Conservation (phyloP, 305 asterid species). For the Stenogyne calaminthoides region DNA sequence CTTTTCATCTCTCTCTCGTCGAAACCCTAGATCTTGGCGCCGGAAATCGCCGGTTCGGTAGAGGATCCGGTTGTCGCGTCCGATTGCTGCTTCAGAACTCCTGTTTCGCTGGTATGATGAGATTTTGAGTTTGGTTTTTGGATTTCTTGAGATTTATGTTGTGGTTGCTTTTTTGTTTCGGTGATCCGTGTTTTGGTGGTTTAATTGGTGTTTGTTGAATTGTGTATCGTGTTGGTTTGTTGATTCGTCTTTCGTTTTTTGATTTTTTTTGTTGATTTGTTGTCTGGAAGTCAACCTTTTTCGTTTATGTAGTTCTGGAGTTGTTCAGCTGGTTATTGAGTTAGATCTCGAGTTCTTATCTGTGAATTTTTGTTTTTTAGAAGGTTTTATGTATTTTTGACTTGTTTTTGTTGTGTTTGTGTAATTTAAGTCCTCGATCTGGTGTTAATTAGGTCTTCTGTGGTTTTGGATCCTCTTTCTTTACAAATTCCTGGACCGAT, state of each 20-base stretch:
- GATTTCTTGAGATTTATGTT: not conserved
- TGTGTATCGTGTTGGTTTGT: not conserved
- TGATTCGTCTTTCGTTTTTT: not conserved
- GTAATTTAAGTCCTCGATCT: constrained; percentile 10
- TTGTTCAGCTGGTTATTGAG: constrained; percentile 2
- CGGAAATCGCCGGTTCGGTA: constrained; percentile 39
- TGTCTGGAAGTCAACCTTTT: not conserved
- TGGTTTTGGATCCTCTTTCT: not conserved
- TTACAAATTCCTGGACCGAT: not conserved
- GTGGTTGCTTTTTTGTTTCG: not conserved
- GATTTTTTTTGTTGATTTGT: not conserved
- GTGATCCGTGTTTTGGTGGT: not conserved
- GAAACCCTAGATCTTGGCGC: constrained; percentile 74
- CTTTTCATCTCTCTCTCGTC: constrained; percentile 29
- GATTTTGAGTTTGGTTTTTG: not conserved
- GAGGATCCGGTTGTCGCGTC: not conserved
- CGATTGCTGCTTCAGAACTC: constrained; percentile 18
- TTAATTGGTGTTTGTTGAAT: not conserved
- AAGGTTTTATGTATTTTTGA: not conserved
- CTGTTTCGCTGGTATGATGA: constrained; percentile 28
- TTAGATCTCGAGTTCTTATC: constrained; percentile 18
- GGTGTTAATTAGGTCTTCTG: not conserved
- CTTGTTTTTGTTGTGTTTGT: not conserved
- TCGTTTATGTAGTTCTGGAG: not conserved
- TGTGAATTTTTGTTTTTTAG: not conserved